Percentiles rank a stretch among this genome's conserved stretches.
These are phyloP conservation scores for Phytophthora crassamura DNA, from an alignment of 352 stramenopile genomes.

Conservation along the genomic window DNA sequence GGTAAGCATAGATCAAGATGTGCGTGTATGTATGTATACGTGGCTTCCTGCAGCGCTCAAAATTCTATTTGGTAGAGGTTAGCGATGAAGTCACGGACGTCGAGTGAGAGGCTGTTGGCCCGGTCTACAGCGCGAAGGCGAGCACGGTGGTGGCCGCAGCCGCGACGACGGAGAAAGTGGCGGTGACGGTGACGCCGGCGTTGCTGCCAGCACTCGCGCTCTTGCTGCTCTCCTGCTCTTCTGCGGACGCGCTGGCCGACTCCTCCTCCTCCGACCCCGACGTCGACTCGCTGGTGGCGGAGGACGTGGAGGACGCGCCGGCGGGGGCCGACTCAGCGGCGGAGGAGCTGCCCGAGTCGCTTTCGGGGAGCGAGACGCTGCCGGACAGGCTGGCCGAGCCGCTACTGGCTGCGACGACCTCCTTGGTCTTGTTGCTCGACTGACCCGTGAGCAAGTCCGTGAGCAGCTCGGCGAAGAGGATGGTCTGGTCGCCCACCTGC, in stretches of 20 bases:
- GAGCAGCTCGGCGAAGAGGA: constrained; percentile 51
- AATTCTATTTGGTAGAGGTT: constrained; percentile 27
- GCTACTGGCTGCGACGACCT: not conserved
- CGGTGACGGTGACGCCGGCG: constrained; percentile 11
- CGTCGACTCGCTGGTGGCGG: constrained; percentile 7
- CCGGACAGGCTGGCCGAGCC: constrained; percentile 38
- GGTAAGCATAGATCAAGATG: not conserved
- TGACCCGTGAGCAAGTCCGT: constrained; percentile 59
- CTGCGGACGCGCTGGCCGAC: not conserved
- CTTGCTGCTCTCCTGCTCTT: constrained; percentile 15
- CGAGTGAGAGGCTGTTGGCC: not conserved
- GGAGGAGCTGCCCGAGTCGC: constrained; percentile 7
- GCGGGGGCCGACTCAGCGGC: constrained; percentile 8
- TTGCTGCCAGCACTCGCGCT: constrained; percentile 17
- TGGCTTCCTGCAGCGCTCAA: constrained; percentile 18
- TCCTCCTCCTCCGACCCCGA: constrained; percentile 13
- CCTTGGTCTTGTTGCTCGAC: constrained; percentile 67
- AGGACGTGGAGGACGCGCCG: constrained; percentile 7
- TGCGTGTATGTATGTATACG: too few relatives aligned
- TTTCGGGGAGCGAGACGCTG: constrained; percentile 26
- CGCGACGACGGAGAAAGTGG: constrained; percentile 21
- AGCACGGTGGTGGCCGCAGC: constrained; percentile 20
- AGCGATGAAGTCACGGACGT: constrained; percentile 2
- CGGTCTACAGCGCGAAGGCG: constrained; percentile 32
- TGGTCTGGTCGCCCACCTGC: constrained; percentile 42